Conservation (phyloP, 306 rosid species). For the Pyrus betulifolia region DNA sequence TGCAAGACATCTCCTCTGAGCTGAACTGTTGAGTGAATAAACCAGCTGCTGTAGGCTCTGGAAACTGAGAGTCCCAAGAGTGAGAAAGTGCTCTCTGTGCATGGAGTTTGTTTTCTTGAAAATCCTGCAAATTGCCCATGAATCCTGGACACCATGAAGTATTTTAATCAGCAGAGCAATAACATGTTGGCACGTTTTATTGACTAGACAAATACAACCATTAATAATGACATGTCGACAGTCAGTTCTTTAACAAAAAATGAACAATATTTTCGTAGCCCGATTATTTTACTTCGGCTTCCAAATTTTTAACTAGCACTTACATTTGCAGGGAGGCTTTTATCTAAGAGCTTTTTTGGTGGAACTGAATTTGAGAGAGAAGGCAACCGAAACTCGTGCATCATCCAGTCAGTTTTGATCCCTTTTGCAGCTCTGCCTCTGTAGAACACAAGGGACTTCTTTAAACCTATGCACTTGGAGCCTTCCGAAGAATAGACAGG, state of each 20-base stretch:
- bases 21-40: slow-evolving; percentile 36
- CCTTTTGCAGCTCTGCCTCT: slow-evolving; percentile 79
- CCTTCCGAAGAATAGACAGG: slow-evolving; percentile 66
- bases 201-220: neutral
- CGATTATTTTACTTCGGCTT: neutral
- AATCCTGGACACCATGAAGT: slow-evolving; percentile 39
- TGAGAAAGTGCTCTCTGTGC: slow-evolving; percentile 62
- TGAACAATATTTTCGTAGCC: too few species aligned
- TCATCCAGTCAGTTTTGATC: slow-evolving; percentile 84
- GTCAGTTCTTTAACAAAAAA: neutral
- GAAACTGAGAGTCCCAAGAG: slow-evolving; percentile 48
- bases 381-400: slow-evolving; percentile 83
- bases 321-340: slow-evolving; percentile 50
- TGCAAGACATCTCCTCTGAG: slow-evolving; percentile 37
- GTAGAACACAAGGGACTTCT: slow-evolving; percentile 81
- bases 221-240: neutral
- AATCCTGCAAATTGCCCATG: slow-evolving; percentile 90
- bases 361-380: slow-evolving; percentile 23
- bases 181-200: neutral
- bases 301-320: slow-evolving; percentile 1
- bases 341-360: slow-evolving; percentile 36
- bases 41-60: slow-evolving; percentile 30
- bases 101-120: slow-evolving; percentile 65
- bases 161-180: neutral
- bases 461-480: slow-evolving; percentile 62